phyloP scores from a whole-genome alignment of 106 monocot genomes.

The Posidonia australis region DNA sequence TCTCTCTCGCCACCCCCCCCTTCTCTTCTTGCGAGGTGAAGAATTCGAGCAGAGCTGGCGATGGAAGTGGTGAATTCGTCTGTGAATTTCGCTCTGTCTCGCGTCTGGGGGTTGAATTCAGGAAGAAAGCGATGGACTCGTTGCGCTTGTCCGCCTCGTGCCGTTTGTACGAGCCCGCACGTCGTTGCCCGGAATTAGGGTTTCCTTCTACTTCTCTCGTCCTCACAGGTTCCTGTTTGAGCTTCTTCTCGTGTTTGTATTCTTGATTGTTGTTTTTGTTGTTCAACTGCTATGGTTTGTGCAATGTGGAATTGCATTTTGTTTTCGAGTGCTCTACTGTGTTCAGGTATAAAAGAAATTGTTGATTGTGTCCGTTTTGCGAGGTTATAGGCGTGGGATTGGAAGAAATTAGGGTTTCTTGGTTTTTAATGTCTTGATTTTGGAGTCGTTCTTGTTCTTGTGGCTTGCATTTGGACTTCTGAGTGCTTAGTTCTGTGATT shows the following conservation, averaged over 20 bases:
- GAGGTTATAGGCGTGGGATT: background rate
- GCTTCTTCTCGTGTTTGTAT: background rate
- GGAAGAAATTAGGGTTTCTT: background rate
- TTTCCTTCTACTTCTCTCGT: background rate
- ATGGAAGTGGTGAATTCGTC: background rate
- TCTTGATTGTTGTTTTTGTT: background rate
- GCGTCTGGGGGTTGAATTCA: background rate
- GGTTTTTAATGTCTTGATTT: background rate
- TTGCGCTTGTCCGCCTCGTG: background rate
- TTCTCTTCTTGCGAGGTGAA: background rate
- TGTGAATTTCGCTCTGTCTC: background rate
- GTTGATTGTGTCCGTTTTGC: background rate
- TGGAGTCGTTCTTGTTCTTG: background rate
- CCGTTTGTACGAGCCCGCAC: background rate
- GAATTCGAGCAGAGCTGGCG: background rate
- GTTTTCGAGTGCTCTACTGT: background rate
- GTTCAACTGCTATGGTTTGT: background rate
- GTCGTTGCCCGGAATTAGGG: background rate
- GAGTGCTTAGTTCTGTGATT: background rate
- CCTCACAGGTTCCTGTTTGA: background rate
- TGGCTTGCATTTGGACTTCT: conserved; percentile 6
- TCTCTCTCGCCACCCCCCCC: background rate
- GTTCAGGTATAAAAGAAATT: background rate
- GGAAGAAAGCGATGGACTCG: background rate
- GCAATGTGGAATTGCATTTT: background rate